These are phyloP conservation scores for Fraxinus greggii DNA, from an alignment of 305 asterid species.

Conservation along the genomic window DNA sequence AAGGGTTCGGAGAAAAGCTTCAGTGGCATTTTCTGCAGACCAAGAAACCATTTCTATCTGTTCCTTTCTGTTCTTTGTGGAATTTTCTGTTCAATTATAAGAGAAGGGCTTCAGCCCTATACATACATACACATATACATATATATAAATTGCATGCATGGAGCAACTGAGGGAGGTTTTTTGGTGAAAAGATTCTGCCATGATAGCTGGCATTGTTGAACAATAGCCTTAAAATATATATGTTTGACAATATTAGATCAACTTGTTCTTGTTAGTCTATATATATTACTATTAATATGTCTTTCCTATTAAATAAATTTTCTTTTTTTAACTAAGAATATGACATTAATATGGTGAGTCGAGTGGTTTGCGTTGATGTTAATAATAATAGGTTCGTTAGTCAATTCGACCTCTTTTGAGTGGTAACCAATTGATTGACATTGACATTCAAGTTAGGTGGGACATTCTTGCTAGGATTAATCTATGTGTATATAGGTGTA, in stretches of 20 bases:
- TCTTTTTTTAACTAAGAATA: not conserved
- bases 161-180: conserved; percentile 27
- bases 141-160: not conserved
- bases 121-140: not conserved
- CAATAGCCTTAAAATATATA: not conserved
- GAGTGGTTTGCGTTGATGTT: not conserved
- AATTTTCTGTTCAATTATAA: not conserved
- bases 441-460: not conserved
- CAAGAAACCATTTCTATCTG: conserved; percentile 31
- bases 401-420: not conserved
- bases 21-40: conserved; percentile 40
- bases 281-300: not conserved
- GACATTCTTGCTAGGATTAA: too few species aligned
- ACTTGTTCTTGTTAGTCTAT: not conserved
- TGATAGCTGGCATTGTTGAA: conserved; percentile 15
- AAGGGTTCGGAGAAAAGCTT: conserved; percentile 33
- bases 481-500: too few species aligned
- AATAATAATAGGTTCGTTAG: not conserved
- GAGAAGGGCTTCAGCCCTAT: not conserved
- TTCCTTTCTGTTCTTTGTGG: not conserved
- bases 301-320: not conserved
- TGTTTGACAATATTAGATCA: not conserved
- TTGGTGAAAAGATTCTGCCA: conserved; percentile 20
- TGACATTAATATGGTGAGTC: not conserved
- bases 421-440: not conserved